phyloP scores from a whole-genome alignment of 2,329 filamentous ascomycete genomes.

The Exophiala viscosa region DNA sequence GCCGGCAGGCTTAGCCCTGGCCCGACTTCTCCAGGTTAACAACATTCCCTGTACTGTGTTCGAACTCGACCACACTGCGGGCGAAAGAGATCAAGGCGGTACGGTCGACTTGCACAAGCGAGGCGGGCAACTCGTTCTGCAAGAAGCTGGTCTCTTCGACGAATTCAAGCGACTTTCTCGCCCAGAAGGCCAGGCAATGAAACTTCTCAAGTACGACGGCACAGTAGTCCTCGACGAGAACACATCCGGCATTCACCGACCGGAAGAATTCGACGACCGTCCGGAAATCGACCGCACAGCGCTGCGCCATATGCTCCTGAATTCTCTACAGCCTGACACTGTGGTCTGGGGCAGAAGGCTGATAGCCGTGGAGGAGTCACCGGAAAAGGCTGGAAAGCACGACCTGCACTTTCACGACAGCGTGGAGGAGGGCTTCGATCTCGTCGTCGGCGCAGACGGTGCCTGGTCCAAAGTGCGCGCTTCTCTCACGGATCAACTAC shows the following conservation, averaged over 20 bases:
- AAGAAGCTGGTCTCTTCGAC: conserved; percentile 49
- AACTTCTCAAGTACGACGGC: conserved; percentile 44
- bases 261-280: conserved; percentile 31
- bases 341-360: conserved; percentile 50
- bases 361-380: conserved; percentile 32
- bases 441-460: conserved; percentile 46
- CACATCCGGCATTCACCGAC: conserved; percentile 12
- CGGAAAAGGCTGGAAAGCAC: conserved; percentile 1
- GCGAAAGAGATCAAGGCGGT: conserved; percentile 49
- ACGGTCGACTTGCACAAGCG: conserved; percentile 53
- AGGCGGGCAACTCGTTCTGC: conserved; percentile 51
- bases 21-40: conserved; percentile 50
- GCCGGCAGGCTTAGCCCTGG: conserved; percentile 50
- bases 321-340: conserved; percentile 44
- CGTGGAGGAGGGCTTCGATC: conserved; percentile 26
- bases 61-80: conserved; percentile 41
- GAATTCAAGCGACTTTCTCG: conserved; percentile 51
- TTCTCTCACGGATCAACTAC: conserved; percentile 28
- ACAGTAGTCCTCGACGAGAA: conserved; percentile 33
- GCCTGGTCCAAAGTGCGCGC: conserved; percentile 38
- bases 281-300: conserved; percentile 54
- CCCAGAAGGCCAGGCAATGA: conserved; percentile 51
- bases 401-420: conserved; percentile 16
- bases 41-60: conserved; percentile 49
- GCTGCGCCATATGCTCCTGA: conserved; percentile 45